Conservation (phyloP, 257 asterid genomes). For the Fraxinus anomala region DNA sequence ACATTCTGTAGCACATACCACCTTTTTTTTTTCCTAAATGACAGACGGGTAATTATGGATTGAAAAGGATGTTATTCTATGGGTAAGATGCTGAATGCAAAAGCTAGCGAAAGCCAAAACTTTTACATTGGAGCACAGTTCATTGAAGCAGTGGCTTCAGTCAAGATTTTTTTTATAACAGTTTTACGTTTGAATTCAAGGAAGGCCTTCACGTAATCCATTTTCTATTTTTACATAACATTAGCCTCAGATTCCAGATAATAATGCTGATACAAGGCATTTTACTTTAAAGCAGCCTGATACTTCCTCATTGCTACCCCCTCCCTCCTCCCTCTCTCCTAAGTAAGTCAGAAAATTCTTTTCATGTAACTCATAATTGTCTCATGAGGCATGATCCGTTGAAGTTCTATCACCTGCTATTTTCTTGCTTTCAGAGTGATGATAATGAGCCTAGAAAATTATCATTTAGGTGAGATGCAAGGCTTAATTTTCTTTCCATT, state of each 20-base stretch:
- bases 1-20: background rate
- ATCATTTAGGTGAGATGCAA: background rate
- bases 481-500: background rate
- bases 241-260: background rate
- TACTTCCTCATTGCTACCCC: conserved; percentile 1
- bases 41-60: background rate
- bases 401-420: background rate
- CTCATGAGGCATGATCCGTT: conserved; percentile 8
- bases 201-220: background rate
- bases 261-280: background rate
- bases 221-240: background rate
- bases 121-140: background rate
- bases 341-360: background rate
- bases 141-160: background rate
- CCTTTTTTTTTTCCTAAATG: background rate
- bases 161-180: background rate
- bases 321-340: background rate
- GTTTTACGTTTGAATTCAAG: background rate
- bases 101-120: background rate
- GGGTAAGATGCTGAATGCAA: background rate
- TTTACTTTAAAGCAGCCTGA: conserved; percentile 15
- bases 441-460: conserved; percentile 12
- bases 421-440: conserved; percentile 10
- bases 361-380: conserved; percentile 1
- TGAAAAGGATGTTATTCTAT: background rate